Evolutionary conservation across 2,329 filamentous ascomycete genomes (phyloP).

Genomic region (Ilyonectria destructans): DNA sequence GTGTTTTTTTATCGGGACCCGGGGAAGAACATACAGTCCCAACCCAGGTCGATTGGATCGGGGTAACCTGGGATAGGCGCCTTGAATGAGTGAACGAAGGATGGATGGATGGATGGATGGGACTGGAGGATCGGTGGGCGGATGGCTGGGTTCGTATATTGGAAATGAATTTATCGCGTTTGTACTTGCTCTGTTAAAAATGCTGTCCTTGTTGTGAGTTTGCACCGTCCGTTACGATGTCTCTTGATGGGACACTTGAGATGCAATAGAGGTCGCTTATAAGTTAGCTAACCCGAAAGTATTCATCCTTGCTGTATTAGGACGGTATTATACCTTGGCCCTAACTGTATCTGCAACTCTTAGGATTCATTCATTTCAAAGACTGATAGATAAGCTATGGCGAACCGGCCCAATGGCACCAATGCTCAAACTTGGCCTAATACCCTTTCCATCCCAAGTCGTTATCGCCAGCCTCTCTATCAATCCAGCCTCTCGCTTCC

Average conservation of each 20-base stretch:
- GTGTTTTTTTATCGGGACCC: slow-evolving; percentile 3
- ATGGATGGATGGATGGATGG: slow-evolving; percentile 8
- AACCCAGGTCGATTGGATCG: not conserved
- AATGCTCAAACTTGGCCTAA: not conserved
- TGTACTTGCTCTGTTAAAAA: not conserved
- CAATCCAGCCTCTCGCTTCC: not conserved
- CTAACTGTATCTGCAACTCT: not conserved
- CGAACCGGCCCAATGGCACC: not conserved
- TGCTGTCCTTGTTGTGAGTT: not conserved
- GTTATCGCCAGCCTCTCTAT: slow-evolving; percentile 3
- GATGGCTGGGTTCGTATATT: slow-evolving; percentile 26
- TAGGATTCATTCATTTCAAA: not conserved
- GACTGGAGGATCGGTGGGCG: slow-evolving; percentile 10
- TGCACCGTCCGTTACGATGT: not conserved
- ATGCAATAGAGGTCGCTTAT: not conserved
- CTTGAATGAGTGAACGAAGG: slow-evolving; percentile 36
- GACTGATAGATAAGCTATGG: not conserved
- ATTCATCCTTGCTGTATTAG: not conserved
- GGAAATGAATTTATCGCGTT: slow-evolving; percentile 35
- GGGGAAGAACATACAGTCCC: slow-evolving; percentile 15
- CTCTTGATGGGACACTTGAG: not conserved
- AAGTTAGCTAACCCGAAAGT: not conserved
- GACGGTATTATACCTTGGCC: not conserved
- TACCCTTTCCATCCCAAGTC: not conserved
- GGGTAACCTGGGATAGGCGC: slow-evolving; percentile 15